Evolutionary conservation across 2,329 filamentous ascomycete species (phyloP), one percentile per base, ranked within the genome.

Genomic region (Talaromyces funiculosus): DNA sequence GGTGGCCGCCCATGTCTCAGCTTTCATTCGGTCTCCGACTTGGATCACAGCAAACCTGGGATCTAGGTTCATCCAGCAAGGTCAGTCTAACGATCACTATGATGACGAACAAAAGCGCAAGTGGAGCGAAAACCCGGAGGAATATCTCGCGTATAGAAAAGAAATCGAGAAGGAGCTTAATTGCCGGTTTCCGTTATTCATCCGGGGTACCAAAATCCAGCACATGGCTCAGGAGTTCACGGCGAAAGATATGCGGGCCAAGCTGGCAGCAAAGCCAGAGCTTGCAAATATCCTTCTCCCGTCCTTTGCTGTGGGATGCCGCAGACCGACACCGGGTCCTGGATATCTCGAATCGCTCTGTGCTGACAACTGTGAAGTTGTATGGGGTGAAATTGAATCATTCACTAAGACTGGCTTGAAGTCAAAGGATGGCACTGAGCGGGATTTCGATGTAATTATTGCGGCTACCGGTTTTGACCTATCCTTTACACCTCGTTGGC

Each of bases 261-360:
- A 59, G 18, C 51, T 62, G 54, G 54, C 57, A 4, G 37, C 29
- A 12, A 47, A 59, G 35, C 63, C 64, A 22, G 62, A 64, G 37
- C 45, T 64, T 7, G 63, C 60, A 22, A 60, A 63, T 33, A 24
- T 56, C 4, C 29, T 56, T 29, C 35, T 43, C 16, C 53, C 53
- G 24, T 24, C 47, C 1, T 60, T 60, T 20, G 58, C 49, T 20
- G 49, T 60, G 14, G 58, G 58, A 18, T 60, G 58, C 47, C 58
- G 58, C 35, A 49, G 58, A 26, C 45, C 45, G 37, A 58, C 56
- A 4, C 78, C 78, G 0, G 78, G 77, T 0, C 72, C 75, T 0
- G 77, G 77, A 2, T 80, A 80, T 59, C 71, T 90, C 3, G 86
- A 89, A 68, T 84, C 86, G 0, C 75, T 89, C 18, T 78, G 79